A percentile compares a stretch with the other conserved stretches of the same genome.
Evolutionary conservation across 305 asterid genomes (phyloP).

Genomic region (Fraxinus greggii): DNA sequence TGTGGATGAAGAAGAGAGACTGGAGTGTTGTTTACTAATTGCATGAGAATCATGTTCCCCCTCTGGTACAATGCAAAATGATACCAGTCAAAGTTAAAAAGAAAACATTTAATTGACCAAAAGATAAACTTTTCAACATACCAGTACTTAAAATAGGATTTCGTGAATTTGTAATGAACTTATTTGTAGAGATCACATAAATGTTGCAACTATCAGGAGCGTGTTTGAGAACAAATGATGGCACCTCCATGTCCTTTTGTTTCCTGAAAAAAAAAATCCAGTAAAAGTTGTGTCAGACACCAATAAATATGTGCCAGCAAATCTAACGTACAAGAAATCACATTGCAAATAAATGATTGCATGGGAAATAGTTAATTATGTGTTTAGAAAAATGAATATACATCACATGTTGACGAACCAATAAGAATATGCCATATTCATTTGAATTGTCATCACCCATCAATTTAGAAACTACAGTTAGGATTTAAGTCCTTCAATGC

Average conservation of each 20-base stretch:
- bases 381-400: background rate
- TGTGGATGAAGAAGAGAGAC: constrained; percentile 39
- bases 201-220: constrained; percentile 63
- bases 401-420: background rate
- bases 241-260: constrained; percentile 51
- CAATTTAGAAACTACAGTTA: background rate
- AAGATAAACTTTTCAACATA: constrained; percentile 27
- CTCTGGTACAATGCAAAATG: constrained; percentile 35
- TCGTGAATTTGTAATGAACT: constrained; percentile 47
- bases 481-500: background rate
- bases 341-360: background rate
- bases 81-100: constrained; percentile 7
- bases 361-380: background rate
- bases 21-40: constrained; percentile 31
- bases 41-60: constrained; percentile 34
- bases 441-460: background rate
- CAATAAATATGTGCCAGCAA: constrained; percentile 2
- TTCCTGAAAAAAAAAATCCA: constrained; percentile 43
- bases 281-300: background rate
- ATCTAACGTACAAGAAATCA: constrained; percentile 18
- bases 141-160: constrained; percentile 47
- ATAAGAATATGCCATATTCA: background rate
- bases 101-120: background rate
- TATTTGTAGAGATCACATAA: constrained; percentile 54
- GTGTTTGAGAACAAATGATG: constrained; percentile 63